Evolutionary conservation across 2,329 filamentous ascomycete genomes (phyloP), one percentile per base, ranked within the genome.

Genomic region (Blastomyces silverae): DNA sequence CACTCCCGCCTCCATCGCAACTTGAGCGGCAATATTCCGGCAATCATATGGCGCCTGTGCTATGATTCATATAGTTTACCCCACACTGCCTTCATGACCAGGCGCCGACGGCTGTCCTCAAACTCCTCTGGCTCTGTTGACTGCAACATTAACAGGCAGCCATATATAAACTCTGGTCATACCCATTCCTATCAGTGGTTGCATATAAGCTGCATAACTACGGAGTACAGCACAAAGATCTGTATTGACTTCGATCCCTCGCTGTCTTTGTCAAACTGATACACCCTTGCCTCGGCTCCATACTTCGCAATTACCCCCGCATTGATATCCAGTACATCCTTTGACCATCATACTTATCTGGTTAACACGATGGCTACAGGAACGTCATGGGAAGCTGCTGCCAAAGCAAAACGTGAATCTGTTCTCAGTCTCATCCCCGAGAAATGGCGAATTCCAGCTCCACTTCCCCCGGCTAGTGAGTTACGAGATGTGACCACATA

Each of bases 401-500:
- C 81, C 22, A 75, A 79, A 64, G 75, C 77, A 25, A 88, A 88
- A 73, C 79, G 84, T 52, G 79, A 83, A 42, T 77, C 80, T 0
- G 81, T 85, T 62, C 75, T 83, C 34, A 75, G 79, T 11, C 76
- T 82, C 1, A 86, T 88, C 61, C 85, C 85, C 0, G 63, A 79
- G 44, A 79, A 84, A 75, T 87, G 85, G 85, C 78, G 77, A 28
- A 73, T 87, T 3, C 60, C 76, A 10, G 72, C 73, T 48, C 73
- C 75, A 8, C 71, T 84, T 0, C 84, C 84, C 1, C 73, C 80
- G 1, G 71, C 77, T 0, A 75, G 80, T 61, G 78, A 86, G 66
- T 81, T 85, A 65, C 79, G 79, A 69, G 84, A 86, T 72, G 79
- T 86, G 10, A 85, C 83, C 0, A 82, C 82, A 6, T 87, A 83